Evolutionary conservation across 768 basidiomycete genomes (phyloP), one percentile per base, ranked within the genome.

Genomic region (Russula sp.): DNA sequence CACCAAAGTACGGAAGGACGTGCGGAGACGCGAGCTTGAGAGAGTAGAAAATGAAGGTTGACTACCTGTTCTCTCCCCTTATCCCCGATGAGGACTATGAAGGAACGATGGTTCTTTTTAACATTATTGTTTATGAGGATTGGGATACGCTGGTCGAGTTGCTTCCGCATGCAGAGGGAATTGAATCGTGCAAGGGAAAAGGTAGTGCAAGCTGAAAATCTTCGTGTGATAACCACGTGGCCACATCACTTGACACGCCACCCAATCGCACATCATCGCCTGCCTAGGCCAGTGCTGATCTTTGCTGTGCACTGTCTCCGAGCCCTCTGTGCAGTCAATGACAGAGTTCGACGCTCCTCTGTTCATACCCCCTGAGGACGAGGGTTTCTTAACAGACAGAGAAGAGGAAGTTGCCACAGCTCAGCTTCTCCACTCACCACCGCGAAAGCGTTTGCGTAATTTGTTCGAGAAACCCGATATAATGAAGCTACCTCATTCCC

Each of bases 41-140:
- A 93, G 18, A 99, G 83, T 49, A 99, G 72, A 73, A 90, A 98
- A 74, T 99, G 96, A 34, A 99, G 79, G 73, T 98, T 98, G 58
- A 98, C 95, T 54, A 96, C 84, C 85, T 98, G 97, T 69, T 96
- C 93, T 69, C 90, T 81, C 7, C 88, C 90, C 72, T 86, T 90
- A 78, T 98, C 95, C 39, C 97, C 97, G 18, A 98, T 93, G 47
- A 98, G 82, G 41, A 98, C 91, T 73, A 98, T 88, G 79, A 99
- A 98, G 1, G 91, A 94, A 41, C 97, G 80, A 67, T 98, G 88
- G 67, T 95, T 93, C 67, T 86, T 82, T 74, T 91, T 88, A 72
- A 97, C 94, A 82, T 92, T 92, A 73, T 96, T 96, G 67, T 83
- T 86, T 72, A 98, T 93, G 58, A 98, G 83, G 55, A 86, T 88